phyloP scores from a whole-genome alignment of 2,329 filamentous ascomycete species.

The Corniculantispora saksenae region DNA sequence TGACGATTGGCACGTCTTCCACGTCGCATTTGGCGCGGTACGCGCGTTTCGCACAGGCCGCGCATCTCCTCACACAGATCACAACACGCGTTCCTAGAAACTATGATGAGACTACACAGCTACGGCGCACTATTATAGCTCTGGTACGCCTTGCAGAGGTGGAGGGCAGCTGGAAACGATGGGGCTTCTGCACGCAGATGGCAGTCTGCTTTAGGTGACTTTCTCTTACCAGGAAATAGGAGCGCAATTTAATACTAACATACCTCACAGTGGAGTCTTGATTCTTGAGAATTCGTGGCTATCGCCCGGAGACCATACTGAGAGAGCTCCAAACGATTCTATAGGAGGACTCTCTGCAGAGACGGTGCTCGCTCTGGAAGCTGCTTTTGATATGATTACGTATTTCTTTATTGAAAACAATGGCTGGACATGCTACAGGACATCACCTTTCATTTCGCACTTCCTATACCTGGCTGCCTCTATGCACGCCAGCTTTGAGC shows the following conservation, averaged over 20 bases:
- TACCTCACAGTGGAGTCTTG: background rate
- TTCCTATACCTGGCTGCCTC: background rate
- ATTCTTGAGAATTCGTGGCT: background rate
- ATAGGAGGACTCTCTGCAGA: background rate
- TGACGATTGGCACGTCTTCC: constrained; percentile 13
- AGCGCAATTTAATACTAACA: background rate
- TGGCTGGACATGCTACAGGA: background rate
- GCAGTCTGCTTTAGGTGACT: constrained; percentile 20
- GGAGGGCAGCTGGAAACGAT: constrained; percentile 16
- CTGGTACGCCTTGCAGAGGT: constrained; percentile 14
- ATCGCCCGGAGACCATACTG: background rate
- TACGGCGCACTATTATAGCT: constrained; percentile 18
- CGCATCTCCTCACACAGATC: constrained; percentile 20
- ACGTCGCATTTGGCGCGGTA: constrained; percentile 13
- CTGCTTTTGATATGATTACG: background rate
- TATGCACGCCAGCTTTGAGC: background rate
- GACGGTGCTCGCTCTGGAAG: background rate
- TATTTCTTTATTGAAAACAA: background rate
- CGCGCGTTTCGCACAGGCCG: constrained; percentile 22
- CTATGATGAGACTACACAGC: constrained; percentile 5
- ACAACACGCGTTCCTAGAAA: background rate
- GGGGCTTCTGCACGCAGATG: constrained; percentile 21
- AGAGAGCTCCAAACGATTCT: background rate
- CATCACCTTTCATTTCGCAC: background rate
- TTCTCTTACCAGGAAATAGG: background rate